Conservation (phyloP, 441 rosid species). For the Croton setiger region DNA sequence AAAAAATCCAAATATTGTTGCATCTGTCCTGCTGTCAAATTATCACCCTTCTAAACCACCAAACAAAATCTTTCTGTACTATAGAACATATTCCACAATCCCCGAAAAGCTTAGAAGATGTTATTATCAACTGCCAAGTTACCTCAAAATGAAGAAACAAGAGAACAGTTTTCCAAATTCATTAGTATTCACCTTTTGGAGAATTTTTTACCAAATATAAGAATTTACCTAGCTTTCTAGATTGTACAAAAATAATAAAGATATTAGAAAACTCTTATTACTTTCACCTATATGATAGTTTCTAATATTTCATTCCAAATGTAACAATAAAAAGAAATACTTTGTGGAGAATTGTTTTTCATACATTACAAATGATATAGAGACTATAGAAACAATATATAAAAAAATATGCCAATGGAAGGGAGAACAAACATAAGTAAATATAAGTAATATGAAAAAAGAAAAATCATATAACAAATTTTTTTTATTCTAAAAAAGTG, state of each 20-base stretch:
- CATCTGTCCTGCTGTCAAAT: background rate
- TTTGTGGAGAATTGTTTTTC: background rate
- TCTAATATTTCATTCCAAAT: background rate
- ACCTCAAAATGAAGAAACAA: background rate
- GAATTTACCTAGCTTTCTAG: background rate
- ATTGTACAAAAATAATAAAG: background rate
- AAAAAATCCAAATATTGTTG: background rate
- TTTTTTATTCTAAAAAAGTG: background rate
- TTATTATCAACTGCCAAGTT: background rate
- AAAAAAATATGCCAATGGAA: background rate
- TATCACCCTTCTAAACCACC: background rate
- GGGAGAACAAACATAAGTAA: background rate
- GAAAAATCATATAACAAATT: background rate
- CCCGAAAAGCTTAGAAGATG: too few relatives aligned
- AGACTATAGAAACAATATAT: background rate
- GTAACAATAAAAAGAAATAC: too few relatives aligned
- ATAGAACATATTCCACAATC: too few relatives aligned
- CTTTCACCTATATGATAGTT: background rate
- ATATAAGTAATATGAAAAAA: background rate
- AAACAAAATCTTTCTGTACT: too few relatives aligned
- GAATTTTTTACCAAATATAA: background rate
- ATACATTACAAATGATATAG: background rate
- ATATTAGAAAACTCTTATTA: background rate
- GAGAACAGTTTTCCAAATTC: too few relatives aligned
- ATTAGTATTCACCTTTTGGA: background rate